Evolutionary conservation across 345 rosid genomes (phyloP).

Genomic region (Gossypium ekmanianum): DNA sequence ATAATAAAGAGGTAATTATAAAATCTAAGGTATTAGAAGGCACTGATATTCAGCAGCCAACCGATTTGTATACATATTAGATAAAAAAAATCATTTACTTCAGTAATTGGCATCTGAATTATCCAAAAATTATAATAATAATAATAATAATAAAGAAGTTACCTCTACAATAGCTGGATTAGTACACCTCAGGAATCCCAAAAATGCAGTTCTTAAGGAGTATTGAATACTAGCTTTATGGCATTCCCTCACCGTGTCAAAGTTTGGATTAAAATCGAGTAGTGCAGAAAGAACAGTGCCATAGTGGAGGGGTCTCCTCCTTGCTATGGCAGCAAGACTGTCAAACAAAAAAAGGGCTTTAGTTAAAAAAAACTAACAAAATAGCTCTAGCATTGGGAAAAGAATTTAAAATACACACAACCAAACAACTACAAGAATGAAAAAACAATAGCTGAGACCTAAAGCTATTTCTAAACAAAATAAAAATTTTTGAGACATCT

Average conservation of each 20-base stretch:
- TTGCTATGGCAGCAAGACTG: conserved; percentile 91
- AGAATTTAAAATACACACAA: background rate
- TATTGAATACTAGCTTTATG: conserved; percentile 75
- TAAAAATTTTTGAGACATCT: background rate
- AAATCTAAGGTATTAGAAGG: background rate
- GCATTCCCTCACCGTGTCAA: conserved; percentile 51
- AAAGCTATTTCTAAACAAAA: conserved; percentile 2
- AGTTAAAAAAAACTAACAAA: background rate
- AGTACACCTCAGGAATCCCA: conserved; percentile 88
- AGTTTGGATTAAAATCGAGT: conserved; percentile 65
- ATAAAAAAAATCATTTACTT: background rate
- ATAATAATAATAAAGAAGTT: conserved; percentile 1
- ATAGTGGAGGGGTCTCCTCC: conserved; percentile 77
- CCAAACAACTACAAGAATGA: conserved; percentile 1
- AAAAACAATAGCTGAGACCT: background rate
- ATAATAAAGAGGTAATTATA: background rate
- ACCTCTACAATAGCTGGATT: conserved; percentile 77
- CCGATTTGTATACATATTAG: background rate
- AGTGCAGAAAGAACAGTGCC: conserved; percentile 62
- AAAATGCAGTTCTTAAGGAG: conserved; percentile 83
- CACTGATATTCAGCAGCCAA: background rate
- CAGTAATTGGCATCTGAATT: background rate
- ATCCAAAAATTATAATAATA: background rate
- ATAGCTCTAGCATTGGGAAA: conserved; percentile 4
- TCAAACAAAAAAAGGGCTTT: conserved; percentile 27